Evolutionary conservation across 106 monocot species (phyloP).

Genomic region (Dendrobium catenatum): DNA sequence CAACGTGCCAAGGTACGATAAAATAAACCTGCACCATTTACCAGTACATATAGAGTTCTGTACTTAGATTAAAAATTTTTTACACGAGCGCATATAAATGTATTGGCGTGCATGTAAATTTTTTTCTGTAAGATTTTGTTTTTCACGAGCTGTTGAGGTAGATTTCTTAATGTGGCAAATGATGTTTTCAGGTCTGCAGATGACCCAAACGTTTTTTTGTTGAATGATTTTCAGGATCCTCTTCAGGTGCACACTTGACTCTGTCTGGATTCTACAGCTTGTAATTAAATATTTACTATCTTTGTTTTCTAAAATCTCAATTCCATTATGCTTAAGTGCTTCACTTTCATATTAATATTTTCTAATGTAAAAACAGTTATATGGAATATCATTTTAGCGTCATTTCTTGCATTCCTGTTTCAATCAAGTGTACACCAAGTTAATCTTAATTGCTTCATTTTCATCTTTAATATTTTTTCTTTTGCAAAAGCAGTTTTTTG

Average conservation of each 20-base stretch:
- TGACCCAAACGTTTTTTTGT: conserved; percentile 96
- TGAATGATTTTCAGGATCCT: conserved; percentile 90
- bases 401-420: conserved; percentile 2
- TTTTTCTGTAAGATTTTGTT: neutral
- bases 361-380: neutral
- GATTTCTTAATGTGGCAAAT: neutral
- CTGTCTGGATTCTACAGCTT: neutral
- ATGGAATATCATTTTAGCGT: neutral
- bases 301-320: neutral
- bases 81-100: neutral
- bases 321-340: neutral
- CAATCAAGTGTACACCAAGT: neutral
- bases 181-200: conserved; percentile 65
- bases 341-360: neutral
- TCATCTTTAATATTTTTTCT: neutral
- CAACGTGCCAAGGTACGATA: neutral
- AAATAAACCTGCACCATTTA: neutral
- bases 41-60: too few relatives aligned
- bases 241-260: conserved; percentile 61
- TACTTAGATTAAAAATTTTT: too few relatives aligned
- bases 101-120: neutral
- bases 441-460: neutral
- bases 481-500: neutral
- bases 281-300: neutral
- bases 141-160: neutral